A percentile compares a stretch with the other conserved stretches of the same genome.
phyloP scores from a whole-genome alignment of 345 rosid species.

The Gossypium sturtianum region DNA sequence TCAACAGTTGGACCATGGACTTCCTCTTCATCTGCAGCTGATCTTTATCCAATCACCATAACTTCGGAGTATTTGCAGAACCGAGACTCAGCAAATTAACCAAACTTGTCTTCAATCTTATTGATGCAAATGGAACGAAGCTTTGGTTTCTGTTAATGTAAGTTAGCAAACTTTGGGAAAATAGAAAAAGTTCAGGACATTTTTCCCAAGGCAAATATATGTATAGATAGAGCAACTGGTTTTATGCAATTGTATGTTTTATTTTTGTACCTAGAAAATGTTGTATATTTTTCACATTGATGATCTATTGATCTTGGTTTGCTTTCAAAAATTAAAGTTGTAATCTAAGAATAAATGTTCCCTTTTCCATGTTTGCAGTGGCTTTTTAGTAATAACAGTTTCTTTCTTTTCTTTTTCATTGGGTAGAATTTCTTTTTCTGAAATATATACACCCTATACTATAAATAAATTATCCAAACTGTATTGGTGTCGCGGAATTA shows the following conservation, averaged over 20 bases:
- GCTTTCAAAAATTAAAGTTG: background rate
- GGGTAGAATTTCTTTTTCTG: too few species aligned
- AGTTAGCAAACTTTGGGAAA: background rate
- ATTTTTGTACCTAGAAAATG: background rate
- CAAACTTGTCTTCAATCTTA: background rate
- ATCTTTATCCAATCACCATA: constrained; percentile 29
- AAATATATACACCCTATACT: too few species aligned
- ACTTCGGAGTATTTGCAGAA: constrained; percentile 16
- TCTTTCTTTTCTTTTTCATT: too few species aligned
- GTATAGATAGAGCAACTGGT: background rate
- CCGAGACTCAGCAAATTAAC: background rate
- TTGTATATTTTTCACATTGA: background rate
- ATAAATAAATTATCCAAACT: too few species aligned
- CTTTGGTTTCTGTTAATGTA: background rate
- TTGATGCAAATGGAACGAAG: background rate
- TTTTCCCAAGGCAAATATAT: background rate
- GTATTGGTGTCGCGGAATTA: too few species aligned
- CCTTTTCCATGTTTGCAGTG: too few species aligned
- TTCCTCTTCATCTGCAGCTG: constrained; percentile 27
- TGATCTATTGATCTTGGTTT: background rate
- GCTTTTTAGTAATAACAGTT: too few species aligned
- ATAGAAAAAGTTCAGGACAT: background rate
- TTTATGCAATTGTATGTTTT: background rate
- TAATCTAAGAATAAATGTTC: background rate
- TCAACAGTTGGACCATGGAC: constrained; percentile 7